Conservation (phyloP, 495 filamentous ascomycete genomes). For the Penicillium pancosmium region DNA sequence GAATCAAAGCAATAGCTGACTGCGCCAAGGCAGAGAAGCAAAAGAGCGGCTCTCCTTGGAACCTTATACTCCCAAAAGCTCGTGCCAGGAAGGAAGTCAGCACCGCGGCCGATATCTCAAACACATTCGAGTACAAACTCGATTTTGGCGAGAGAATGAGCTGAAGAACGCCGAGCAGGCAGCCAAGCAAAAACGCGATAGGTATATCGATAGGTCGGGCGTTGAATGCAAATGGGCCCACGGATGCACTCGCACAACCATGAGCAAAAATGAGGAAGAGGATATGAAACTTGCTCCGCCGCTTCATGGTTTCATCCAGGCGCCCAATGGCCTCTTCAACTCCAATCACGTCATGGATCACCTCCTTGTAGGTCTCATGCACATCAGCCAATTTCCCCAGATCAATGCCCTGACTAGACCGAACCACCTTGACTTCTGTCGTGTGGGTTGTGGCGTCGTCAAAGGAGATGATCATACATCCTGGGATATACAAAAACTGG, state of each 20-base stretch:
- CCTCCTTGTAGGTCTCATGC: conserved; percentile 90
- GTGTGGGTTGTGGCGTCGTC: conserved; percentile 89
- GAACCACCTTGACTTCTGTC: conserved; percentile 88
- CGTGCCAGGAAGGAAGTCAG: conserved; percentile 88
- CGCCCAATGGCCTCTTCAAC: conserved; percentile 79
- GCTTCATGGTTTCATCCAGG: conserved; percentile 66
- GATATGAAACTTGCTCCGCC: conserved; percentile 62
- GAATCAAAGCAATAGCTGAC: conserved; percentile 86
- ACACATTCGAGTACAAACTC: conserved; percentile 80
- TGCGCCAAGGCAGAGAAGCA: conserved; percentile 94
- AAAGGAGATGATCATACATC: conserved; percentile 95
- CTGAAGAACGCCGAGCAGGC: conserved; percentile 78
- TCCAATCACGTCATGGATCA: conserved; percentile 84
- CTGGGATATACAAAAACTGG: conserved; percentile 90
- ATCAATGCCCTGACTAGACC: conserved; percentile 75
- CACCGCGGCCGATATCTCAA: conserved; percentile 86
- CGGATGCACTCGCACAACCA: conserved; percentile 75
- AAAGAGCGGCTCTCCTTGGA: conserved; percentile 63
- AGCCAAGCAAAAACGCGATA: conserved; percentile 82
- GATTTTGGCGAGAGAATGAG: conserved; percentile 78
- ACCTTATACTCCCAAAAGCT: conserved; percentile 80
- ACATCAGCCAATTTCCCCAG: conserved; percentile 81
- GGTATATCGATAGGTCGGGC: conserved; percentile 88
- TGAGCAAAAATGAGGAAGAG: conserved; percentile 83
- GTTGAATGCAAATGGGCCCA: conserved; percentile 89